A percentile compares a stretch with the other conserved stretches of the same genome.
Conservation (phyloP, 2,329 filamentous ascomycete genomes). For the Aspergillus sp. region DNA sequence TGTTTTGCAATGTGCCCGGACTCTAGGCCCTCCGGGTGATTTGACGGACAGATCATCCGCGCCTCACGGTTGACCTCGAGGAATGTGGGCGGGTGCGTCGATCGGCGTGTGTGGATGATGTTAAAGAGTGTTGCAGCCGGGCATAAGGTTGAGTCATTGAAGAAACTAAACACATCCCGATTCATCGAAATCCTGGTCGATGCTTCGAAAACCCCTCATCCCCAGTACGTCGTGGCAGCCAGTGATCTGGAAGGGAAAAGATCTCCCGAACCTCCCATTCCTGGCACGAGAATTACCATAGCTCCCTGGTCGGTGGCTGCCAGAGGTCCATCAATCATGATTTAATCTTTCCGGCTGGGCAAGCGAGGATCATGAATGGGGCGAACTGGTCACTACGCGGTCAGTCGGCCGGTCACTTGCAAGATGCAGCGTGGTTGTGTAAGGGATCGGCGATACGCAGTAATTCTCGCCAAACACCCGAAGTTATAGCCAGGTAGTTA, state of each 20-base stretch:
- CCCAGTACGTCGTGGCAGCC: neutral
- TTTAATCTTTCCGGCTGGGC: conserved; percentile 5
- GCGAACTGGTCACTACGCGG: conserved; percentile 5
- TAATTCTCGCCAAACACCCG: neutral
- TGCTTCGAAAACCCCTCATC: neutral
- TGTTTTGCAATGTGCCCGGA: neutral
- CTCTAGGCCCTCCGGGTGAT: neutral
- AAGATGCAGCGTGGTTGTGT: conserved; percentile 12
- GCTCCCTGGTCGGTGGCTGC: neutral
- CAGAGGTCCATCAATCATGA: conserved; percentile 4
- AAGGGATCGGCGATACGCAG: conserved; percentile 14
- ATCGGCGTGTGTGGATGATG: neutral
- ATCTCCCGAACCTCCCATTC: conserved; percentile 6
- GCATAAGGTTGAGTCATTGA: neutral
- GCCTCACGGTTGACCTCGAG: neutral
- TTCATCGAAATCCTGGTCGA: neutral
- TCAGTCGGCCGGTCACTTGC: conserved; percentile 16
- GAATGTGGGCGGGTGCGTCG: neutral
- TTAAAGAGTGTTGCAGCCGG: neutral
- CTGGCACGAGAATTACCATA: neutral
- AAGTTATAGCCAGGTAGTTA: neutral
- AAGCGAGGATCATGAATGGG: conserved; percentile 10
- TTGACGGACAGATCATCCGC: conserved; percentile 12
- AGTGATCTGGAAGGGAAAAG: conserved; percentile 6
- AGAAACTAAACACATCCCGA: neutral